Base-by-base conservation (phyloP, 495 filamentous ascomycete species). In the Cercophora samala region DNA sequence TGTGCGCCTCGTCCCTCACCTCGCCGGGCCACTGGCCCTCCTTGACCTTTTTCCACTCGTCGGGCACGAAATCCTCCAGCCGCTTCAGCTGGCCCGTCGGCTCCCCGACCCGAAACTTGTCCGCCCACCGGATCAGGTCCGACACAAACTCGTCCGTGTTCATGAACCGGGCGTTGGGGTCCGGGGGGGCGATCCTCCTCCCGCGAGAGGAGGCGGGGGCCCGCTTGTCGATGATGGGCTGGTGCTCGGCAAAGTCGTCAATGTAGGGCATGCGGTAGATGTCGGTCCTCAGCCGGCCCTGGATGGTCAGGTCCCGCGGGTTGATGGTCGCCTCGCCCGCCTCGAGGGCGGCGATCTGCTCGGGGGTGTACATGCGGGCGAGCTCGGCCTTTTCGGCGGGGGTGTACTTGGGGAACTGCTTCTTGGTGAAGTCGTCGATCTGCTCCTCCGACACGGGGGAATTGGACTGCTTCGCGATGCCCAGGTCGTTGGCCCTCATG, bases 261-360 rank as follows among this genome's bases (percentile, higher is more conserved):
- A 94, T 73, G 81, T 99, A 99, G 24, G 81, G 77, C 58, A 95
- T 78, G 23, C 78, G 77, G 81, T 90, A 90, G 11, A 88, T 84
- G 76, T 98, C 95, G 54, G 75, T 77, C 58, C 90, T 88, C 59
- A 90, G 73, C 3, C 83, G 81, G 61, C 88, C 89, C 76, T 93
- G 90, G 51, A 87, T 84, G 8, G 86, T 85, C 73, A 98, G 77
- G 77, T 99, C 92, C 66, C 85, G 78, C 18, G 89, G 85, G 77
- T 91, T 85, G 77, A 99, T 90, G 65, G 91, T 87, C 11, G 84
- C 82, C 78, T 99, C 95, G 66, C 90, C 95, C 62, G 90, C 92
- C 78, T 93, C 83, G 77, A 99, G 88, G 58, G 93, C 91, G n/a
- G 81, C 82, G 66, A 97, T 81, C 78, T 99, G 95, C 67, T 88